Percentiles rank a stretch among this genome's conserved stretches.
phyloP scores from a whole-genome alignment of 768 basidiomycete species.

The Strobilomyces confusus region DNA sequence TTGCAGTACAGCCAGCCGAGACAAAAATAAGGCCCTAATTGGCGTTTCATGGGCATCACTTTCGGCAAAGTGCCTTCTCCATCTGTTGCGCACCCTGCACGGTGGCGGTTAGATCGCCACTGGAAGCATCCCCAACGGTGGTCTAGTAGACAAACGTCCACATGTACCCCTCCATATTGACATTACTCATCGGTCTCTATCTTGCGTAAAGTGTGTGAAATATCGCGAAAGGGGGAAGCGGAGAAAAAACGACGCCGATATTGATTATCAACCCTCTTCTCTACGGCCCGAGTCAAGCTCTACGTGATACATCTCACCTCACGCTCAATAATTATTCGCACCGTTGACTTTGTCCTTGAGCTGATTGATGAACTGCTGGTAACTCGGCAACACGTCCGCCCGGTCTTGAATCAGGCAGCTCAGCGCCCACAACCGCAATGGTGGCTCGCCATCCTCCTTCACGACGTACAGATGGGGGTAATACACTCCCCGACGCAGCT shows the following conservation, averaged over 20 bases:
- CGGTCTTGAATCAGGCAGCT: slow-evolving; percentile 94
- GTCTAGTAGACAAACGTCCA: background rate
- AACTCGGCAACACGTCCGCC: slow-evolving; percentile 90
- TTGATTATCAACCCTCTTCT: background rate
- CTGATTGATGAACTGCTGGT: slow-evolving; percentile 88
- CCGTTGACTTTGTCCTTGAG: slow-evolving; percentile 76
- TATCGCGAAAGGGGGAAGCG: background rate
- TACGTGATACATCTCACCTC: background rate
- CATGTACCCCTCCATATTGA: background rate
- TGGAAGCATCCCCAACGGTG: background rate
- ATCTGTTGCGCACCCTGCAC: no score
- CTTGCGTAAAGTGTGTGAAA: background rate
- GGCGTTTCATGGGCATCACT: no score
- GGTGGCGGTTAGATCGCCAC: no score
- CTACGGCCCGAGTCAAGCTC: background rate
- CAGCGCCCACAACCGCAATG: slow-evolving; percentile 92
- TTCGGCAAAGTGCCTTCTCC: no score
- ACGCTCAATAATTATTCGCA: slow-evolving; percentile 28
- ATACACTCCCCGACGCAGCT: slow-evolving; percentile 90
- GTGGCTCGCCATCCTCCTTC: slow-evolving; percentile 97
- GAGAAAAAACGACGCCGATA: background rate
- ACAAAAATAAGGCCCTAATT: no score
- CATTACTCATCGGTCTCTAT: background rate
- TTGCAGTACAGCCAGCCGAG: no score
- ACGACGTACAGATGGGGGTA: slow-evolving; percentile 93